Evolutionary conservation across 805 yeast species (phyloP).

Genomic region (Osmozyma mogii): DNA sequence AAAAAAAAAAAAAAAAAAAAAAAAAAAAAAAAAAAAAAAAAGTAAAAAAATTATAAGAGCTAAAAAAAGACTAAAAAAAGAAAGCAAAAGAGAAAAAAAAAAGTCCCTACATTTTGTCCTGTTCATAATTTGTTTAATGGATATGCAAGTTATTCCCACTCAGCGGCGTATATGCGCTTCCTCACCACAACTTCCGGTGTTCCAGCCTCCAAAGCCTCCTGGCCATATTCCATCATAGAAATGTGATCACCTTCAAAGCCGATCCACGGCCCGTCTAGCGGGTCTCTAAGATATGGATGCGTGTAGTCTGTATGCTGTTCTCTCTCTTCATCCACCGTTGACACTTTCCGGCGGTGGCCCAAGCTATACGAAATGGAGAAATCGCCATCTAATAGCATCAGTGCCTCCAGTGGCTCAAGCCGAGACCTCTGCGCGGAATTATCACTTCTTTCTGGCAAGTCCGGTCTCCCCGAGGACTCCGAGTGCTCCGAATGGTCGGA

Average conservation of each 20-base stretch:
- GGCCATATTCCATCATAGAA: constrained; percentile 29
- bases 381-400: constrained; percentile 11
- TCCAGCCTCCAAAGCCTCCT: no score
- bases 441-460: neutral
- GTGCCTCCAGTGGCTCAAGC: constrained; percentile 2
- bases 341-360: constrained; percentile 26
- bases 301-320: constrained; percentile 44
- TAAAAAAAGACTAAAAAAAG: no score
- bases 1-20: no score
- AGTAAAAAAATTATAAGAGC: no score
- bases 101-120: no score
- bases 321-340: constrained; percentile 51
- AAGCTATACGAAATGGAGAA: constrained; percentile 7
- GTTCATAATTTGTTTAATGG: no score
- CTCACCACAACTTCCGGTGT: no score
- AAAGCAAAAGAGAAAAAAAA: no score
- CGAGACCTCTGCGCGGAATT: neutral
- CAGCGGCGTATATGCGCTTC: no score
- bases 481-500: neutral
- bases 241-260: constrained; percentile 48
- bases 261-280: constrained; percentile 48
- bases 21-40: no score
- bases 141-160: no score
- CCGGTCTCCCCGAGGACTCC: neutral
- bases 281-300: constrained; percentile 40